phyloP scores from a whole-genome alignment of 2,329 filamentous ascomycete species.

The Scytalidium lignicola region DNA sequence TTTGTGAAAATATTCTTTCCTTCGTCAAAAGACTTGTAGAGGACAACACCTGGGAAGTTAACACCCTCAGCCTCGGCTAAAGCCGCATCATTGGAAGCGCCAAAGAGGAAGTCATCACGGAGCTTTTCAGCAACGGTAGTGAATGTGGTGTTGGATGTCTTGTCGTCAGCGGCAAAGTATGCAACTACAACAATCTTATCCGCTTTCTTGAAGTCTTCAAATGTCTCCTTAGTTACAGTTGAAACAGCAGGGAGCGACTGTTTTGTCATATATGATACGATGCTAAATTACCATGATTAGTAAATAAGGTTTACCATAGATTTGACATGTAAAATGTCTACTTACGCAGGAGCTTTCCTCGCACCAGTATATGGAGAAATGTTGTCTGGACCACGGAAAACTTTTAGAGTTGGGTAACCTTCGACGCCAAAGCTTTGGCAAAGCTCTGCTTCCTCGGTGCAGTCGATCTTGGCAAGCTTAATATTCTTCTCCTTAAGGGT shows the following conservation, averaged over 20 bases:
- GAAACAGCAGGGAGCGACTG: constrained; percentile 93
- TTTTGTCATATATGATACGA: constrained; percentile 92
- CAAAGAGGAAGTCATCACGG: constrained; percentile 90
- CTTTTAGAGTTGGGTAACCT: constrained; percentile 97
- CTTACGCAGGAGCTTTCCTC: constrained; percentile 75
- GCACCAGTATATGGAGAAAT: constrained; percentile 79
- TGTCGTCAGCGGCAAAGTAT: constrained; percentile 76
- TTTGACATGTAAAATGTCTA: constrained; percentile 12
- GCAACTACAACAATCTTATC: constrained; percentile 95
- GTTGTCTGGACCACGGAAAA: constrained; percentile 89
- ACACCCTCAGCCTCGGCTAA: constrained; percentile 89
- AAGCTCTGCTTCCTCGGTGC: constrained; percentile 88
- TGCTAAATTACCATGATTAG: constrained; percentile 33
- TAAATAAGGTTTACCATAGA: constrained; percentile 2
- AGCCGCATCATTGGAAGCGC: constrained; percentile 74
- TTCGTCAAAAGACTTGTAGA: constrained; percentile 98
- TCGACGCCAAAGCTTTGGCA: constrained; percentile 89
- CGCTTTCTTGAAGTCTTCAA: constrained; percentile 95
- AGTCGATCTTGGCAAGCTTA: constrained; percentile 82
- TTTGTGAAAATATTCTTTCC: constrained; percentile 82
- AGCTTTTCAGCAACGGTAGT: constrained; percentile 62
- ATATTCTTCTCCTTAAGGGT: constrained; percentile 85
- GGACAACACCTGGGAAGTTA: constrained; percentile 77
- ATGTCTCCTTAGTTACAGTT: constrained; percentile 68
- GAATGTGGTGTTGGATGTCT: constrained; percentile 84